phyloP scores from a whole-genome alignment of 768 basidiomycete genomes.

The Mycena capillaripes region DNA sequence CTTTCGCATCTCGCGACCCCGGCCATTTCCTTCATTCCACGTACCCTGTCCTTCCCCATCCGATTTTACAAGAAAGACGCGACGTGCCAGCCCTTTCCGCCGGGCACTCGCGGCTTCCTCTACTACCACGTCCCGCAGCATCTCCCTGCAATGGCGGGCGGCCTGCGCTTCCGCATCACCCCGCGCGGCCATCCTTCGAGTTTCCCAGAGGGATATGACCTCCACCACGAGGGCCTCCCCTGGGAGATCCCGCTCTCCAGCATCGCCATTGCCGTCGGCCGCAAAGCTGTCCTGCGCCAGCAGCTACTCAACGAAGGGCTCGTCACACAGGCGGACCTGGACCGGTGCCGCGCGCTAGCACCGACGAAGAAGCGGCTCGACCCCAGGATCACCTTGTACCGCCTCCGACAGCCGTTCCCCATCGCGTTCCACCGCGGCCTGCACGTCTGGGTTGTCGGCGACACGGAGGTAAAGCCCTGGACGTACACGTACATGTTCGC shows the following conservation, averaged over 20 bases:
- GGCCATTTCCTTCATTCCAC: slow-evolving; percentile 2
- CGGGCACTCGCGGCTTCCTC: slow-evolving; percentile 18
- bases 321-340: slow-evolving; percentile 3
- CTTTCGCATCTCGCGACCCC: not conserved
- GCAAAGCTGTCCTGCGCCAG: slow-evolving; percentile 4
- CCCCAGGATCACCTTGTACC: not conserved
- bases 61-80: slow-evolving; percentile 3
- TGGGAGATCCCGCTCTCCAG: slow-evolving; percentile 19
- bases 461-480: slow-evolving; percentile 4
- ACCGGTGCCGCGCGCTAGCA: not conserved
- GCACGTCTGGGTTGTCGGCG: slow-evolving; percentile 2
- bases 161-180: slow-evolving; percentile 29
- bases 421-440: slow-evolving; percentile 2
- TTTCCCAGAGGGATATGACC: slow-evolving; percentile 2
- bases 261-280: slow-evolving; percentile 14
- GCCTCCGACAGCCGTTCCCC: slow-evolving; percentile 24
- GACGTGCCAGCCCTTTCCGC: slow-evolving; percentile 7
- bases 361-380: slow-evolving; percentile 29
- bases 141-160: slow-evolving; percentile 14
- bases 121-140: slow-evolving; percentile 9
- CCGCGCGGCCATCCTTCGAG: not conserved
- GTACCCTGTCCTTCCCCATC: not conserved
- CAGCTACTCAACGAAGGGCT: slow-evolving; percentile 24
- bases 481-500: slow-evolving; percentile 26
- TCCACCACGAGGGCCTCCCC: slow-evolving; percentile 20